phyloP scores from a whole-genome alignment of 2,329 filamentous ascomycete genomes.

The Monosporascus sp. region DNA sequence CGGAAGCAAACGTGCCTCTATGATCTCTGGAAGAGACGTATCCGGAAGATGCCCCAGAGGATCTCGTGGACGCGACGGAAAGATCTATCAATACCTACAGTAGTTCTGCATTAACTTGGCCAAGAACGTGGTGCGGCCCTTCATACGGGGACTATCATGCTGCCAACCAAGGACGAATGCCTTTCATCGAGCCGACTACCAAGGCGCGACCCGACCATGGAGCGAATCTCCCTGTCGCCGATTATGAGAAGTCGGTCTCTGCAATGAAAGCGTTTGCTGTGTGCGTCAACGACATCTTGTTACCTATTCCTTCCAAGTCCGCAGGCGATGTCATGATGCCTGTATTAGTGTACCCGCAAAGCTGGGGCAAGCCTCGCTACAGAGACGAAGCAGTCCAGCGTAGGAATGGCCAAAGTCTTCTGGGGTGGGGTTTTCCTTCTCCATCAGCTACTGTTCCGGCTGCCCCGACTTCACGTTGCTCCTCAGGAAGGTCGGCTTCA shows the following conservation, averaged over 20 bases:
- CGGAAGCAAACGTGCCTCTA: conserved; percentile 8
- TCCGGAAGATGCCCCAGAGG: conserved; percentile 1
- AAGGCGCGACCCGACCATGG: conserved; percentile 10
- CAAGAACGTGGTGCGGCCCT: conserved; percentile 4
- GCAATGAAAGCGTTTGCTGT: conserved; percentile 4
- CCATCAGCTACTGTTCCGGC: conserved; percentile 13
- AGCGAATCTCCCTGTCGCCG: background rate
- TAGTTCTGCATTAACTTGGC: conserved; percentile 7
- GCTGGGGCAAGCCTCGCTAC: conserved; percentile 10
- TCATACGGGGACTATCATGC: conserved; percentile 3
- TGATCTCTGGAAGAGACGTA: conserved; percentile 10
- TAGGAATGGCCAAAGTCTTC: conserved; percentile 7
- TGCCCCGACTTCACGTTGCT: conserved; percentile 14
- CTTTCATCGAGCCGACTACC: conserved; percentile 11
- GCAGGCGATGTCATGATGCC: conserved; percentile 2
- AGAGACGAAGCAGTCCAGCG: conserved; percentile 6
- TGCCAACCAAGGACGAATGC: conserved; percentile 1
- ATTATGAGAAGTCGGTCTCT: conserved; percentile 1
- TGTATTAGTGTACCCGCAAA: conserved; percentile 12
- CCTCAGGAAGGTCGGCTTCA: conserved; percentile 10
- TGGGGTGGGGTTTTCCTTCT: conserved; percentile 12
- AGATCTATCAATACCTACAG: conserved; percentile 10
- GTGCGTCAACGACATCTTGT: conserved; percentile 9
- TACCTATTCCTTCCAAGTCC: conserved; percentile 1
- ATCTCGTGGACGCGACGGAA: conserved; percentile 7